These are phyloP conservation scores for Populus tremula DNA, from an alignment of 345 rosid species.

Conservation along the genomic window DNA sequence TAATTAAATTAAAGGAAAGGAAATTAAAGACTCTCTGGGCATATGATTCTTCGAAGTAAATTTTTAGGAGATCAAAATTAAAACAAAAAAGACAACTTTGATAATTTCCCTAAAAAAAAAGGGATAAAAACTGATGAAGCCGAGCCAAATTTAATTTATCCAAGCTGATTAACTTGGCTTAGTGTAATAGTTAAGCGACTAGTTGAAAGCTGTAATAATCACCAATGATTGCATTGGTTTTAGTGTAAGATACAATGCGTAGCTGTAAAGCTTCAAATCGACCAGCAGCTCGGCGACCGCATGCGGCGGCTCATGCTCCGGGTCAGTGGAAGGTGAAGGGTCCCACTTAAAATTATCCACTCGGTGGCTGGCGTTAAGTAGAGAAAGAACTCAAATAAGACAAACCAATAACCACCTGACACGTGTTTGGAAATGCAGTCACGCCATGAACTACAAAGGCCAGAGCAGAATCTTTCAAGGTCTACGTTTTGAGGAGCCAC, in stretches of 20 bases:
- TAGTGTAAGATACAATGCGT: conserved; percentile 12
- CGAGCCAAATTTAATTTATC: neutral
- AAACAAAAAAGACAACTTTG: too few species aligned
- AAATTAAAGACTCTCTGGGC: too few species aligned
- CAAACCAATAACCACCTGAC: conserved; percentile 5
- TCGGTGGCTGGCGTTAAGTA: neutral
- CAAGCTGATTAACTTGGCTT: conserved; percentile 3
- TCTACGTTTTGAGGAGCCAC: conserved; percentile 19
- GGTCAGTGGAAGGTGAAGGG: neutral
- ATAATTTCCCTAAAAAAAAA: too few species aligned
- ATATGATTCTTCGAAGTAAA: too few species aligned
- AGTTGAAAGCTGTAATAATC: conserved; percentile 8
- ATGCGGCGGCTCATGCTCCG: conserved; percentile 48
- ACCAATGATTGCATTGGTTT: conserved; percentile 14
- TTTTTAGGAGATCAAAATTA: too few species aligned
- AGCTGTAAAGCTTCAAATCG: conserved; percentile 19
- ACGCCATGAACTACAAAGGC: neutral
- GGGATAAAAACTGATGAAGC: neutral
- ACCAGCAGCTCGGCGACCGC: conserved; percentile 32
- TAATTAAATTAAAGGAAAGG: too few species aligned
- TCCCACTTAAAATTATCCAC: neutral
- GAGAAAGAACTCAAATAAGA: conserved; percentile 19
- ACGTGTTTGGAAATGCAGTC: conserved; percentile 17
- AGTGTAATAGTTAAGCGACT: neutral
- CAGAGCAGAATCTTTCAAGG: conserved; percentile 12